Conservation (phyloP, 345 rosid species). For the Isatis tinctoria region DNA sequence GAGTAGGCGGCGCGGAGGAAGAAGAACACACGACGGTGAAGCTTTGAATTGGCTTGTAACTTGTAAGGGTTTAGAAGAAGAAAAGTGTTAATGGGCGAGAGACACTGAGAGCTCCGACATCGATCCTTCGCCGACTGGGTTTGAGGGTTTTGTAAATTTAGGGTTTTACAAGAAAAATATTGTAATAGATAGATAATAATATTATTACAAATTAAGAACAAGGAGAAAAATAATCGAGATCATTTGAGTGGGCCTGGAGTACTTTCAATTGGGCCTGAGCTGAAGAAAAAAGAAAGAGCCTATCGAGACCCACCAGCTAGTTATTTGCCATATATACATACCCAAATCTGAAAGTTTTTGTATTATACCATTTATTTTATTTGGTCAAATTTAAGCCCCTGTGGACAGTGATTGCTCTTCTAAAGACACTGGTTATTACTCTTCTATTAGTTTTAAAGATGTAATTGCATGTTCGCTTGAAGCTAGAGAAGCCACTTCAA, state of each 20-base stretch:
- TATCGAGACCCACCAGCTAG: background rate
- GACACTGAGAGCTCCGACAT: slow-evolving; percentile 2
- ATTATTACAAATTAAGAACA: background rate
- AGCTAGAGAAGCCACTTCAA: background rate
- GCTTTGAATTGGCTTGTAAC: background rate
- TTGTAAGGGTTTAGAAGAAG: slow-evolving; percentile 3
- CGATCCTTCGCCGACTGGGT: background rate
- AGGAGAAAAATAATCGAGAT: background rate
- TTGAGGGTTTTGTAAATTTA: slow-evolving; percentile 16
- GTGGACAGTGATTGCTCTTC: background rate
- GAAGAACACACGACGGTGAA: background rate
- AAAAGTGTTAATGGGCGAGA: background rate
- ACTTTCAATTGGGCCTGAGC: background rate
- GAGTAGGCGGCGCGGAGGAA: background rate
- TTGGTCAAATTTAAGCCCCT: background rate
- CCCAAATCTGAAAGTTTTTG: background rate
- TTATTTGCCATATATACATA: background rate
- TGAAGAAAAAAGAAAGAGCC: background rate
- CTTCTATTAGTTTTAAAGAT: too few relatives aligned
- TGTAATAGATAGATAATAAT: background rate
- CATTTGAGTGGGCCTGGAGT: background rate
- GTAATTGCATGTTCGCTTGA: background rate
- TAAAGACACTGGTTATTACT: too few relatives aligned
- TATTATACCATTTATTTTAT: background rate
- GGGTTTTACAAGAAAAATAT: slow-evolving; percentile 7